Conservation (phyloP, 1,139 yeast genomes). For the Saccharomyces hybrid region DNA sequence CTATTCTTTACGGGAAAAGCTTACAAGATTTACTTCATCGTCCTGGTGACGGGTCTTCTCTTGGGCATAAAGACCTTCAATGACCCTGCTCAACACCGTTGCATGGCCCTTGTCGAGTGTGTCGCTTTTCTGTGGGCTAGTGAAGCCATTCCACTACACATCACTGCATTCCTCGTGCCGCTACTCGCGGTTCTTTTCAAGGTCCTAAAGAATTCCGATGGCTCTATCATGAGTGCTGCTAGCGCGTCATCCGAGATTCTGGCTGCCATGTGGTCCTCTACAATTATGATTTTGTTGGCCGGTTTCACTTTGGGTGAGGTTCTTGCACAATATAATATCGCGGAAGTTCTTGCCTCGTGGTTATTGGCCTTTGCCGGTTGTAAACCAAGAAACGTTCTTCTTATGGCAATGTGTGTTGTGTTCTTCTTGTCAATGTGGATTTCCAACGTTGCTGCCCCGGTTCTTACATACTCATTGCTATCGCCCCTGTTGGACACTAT, state of each 20-base stretch:
- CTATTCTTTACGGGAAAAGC: conserved; percentile 34
- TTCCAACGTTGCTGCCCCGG: too few relatives aligned
- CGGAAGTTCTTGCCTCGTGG: conserved; percentile 60
- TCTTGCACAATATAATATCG: conserved; percentile 61
- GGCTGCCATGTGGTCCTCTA: conserved; percentile 66
- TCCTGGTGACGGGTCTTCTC: too few relatives aligned
- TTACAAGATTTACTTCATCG: too few relatives aligned
- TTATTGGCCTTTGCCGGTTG: conserved; percentile 58
- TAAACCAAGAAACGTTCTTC: conserved; percentile 36
- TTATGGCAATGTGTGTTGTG: too few relatives aligned
- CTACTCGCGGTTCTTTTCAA: conserved; percentile 46
- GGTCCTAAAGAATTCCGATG: conserved; percentile 49
- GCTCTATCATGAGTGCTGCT: conserved; percentile 45
- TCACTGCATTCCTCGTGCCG: conserved; percentile 57
- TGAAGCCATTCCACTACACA: too few relatives aligned
- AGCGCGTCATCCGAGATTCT: conserved; percentile 51
- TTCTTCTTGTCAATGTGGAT: too few relatives aligned
- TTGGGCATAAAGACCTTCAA: too few relatives aligned
- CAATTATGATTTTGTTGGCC: conserved; percentile 59
- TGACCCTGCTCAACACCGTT: too few relatives aligned
- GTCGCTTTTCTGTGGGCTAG: too few relatives aligned
- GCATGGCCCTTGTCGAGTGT: too few relatives aligned
- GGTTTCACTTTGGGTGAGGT: conserved; percentile 74
- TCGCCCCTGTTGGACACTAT: too few relatives aligned
- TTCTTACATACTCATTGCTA: too few relatives aligned